Evolutionary conservation across 2,329 filamentous ascomycete species (phyloP).

Genomic region (Trichoderma aggressivum): DNA sequence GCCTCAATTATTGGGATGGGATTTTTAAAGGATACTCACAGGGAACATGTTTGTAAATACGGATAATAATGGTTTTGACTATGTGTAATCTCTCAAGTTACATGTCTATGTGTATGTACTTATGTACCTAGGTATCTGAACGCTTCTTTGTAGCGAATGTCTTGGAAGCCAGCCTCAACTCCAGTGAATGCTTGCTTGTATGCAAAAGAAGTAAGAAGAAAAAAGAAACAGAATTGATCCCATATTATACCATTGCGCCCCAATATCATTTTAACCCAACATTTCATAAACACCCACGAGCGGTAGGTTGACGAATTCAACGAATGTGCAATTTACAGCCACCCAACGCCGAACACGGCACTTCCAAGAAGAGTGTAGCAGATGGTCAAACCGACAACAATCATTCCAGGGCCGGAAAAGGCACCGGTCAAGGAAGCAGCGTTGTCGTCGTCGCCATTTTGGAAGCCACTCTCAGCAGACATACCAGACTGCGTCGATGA

Average conservation of each 20-base stretch:
- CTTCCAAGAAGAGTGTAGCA: conserved; percentile 24
- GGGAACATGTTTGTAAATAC: neutral
- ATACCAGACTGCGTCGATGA: conserved; percentile 23
- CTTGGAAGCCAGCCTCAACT: conserved; percentile 8
- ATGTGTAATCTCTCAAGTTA: neutral
- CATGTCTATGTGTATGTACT: conserved; percentile 11
- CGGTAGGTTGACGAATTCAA: neutral
- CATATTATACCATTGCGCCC: neutral
- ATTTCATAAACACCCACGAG: neutral
- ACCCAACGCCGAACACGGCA: conserved; percentile 17
- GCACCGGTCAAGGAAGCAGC: conserved; percentile 20
- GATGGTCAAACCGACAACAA: conserved; percentile 23
- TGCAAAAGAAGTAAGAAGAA: neutral
- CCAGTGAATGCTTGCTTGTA: conserved; percentile 14
- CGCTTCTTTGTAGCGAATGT: conserved; percentile 2
- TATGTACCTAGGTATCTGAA: conserved; percentile 13
- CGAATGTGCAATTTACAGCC: neutral
- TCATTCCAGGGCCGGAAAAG: conserved; percentile 21
- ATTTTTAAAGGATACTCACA: neutral
- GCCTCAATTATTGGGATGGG: neutral
- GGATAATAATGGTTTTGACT: neutral
- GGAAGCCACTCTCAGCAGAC: conserved; percentile 34
- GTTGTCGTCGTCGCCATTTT: conserved; percentile 20
- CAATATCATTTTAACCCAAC: neutral
- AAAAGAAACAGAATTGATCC: neutral